Base-by-base conservation (phyloP, 305 asterid genomes). In the Fraxinus sp. region DNA sequence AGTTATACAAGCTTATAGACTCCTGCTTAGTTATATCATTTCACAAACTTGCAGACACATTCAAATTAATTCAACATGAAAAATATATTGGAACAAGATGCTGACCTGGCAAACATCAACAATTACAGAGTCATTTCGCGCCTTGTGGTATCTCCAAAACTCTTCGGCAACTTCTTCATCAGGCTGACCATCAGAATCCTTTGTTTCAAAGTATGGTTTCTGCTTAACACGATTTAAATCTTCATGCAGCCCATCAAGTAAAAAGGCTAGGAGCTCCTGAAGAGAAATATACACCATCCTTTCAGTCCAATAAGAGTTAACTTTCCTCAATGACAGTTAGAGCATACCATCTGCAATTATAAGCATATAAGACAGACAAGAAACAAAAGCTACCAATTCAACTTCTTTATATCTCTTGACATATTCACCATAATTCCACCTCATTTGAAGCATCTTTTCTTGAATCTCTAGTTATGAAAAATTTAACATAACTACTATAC, bases 201-300 rank as follows among this genome's bases (percentile, higher is more conserved):
- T 92, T 30, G 96, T 89, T 85, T 94, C 98, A 83, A 93, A 26
- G 80, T 96, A 96, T 2, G 99, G 98, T 78, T 96, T 96, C 86
- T 91, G 97, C 89, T 92, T 96, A 36, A 94, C 98, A 74, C 98
- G 95, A 89, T 96, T 96, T 83, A 96, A 89, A 82, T 96, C 99
- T 90, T 96, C 99, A 81, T 96, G 99, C 79, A 96, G 89, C 83
- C 99, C 98, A 90, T 94, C 99, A 46, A 96, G 93, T 79, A 96
- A 90, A 88, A 96, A 94, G 62, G 99, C 98, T 41, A 96, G 99
- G 79, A 94, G 98, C 87, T 96, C 99, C 99, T 96, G 82, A 77
- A 75, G 81, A 84, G 28, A 88, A 70, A 85, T 72, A 41, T 24
- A 46, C 0, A 71, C 79, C 83, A 80, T 75, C 73, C 77, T 73